Evolutionary conservation across 352 stramenopile species (phyloP).

Genomic region (Pythium aquatile): DNA sequence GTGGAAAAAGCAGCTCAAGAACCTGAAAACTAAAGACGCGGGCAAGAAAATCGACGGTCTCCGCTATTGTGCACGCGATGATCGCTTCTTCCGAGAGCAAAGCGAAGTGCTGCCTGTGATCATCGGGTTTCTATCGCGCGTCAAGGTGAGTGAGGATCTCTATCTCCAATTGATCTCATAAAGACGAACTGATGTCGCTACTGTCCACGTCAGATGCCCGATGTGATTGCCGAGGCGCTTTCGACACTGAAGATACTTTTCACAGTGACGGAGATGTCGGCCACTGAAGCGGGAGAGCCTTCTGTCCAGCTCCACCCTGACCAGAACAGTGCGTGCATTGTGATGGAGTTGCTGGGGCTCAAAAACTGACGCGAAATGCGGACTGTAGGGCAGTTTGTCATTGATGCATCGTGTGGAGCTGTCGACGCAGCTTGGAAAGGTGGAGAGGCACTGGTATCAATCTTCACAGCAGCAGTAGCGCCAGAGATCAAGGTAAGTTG

Average conservation of each 20-base stretch:
- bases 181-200: background rate
- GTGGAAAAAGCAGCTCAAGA: conserved; percentile 59
- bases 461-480: conserved; percentile 28
- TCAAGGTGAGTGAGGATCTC: conserved; percentile 40
- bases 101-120: conserved; percentile 48
- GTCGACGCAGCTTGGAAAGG: conserved; percentile 41
- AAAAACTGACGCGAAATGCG: background rate
- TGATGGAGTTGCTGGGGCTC: background rate
- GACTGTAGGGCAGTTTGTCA: conserved; percentile 38
- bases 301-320: conserved; percentile 31
- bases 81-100: conserved; percentile 55
- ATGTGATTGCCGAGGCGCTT: conserved; percentile 27
- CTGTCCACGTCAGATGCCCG: conserved; percentile 14
- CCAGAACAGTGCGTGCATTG: conserved; percentile 34
- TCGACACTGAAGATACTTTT: conserved; percentile 20
- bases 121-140: conserved; percentile 43
- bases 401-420: conserved; percentile 33
- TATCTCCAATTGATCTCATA: background rate
- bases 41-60: conserved; percentile 62
- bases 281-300: background rate
- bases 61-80: conserved; percentile 48
- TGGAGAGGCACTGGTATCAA: conserved; percentile 40
- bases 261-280: background rate
- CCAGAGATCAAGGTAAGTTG: conserved; percentile 26
- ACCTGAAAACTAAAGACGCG: conserved; percentile 64